These are phyloP conservation scores for Mesembryanthemum crystallinum DNA, from an alignment of 148 eudicot genomes.

Conservation along the genomic window DNA sequence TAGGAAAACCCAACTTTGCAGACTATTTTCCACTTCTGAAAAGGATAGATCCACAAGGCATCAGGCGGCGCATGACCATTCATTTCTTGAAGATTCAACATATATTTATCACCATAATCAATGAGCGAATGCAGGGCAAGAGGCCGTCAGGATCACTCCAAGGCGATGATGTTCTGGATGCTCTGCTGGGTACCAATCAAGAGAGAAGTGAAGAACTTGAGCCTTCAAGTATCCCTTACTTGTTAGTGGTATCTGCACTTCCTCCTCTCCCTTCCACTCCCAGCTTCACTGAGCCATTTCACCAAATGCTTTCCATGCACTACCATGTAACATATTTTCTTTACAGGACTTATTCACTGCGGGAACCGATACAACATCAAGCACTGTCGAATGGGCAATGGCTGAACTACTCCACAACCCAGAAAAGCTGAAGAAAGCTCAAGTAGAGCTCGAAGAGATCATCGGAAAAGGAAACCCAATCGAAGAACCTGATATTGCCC, in stretches of 20 bases:
- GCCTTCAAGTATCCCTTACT: slow-evolving; percentile 25
- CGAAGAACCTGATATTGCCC: slow-evolving; percentile 27
- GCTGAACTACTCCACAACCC: slow-evolving; percentile 35
- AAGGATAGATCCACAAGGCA: slow-evolving; percentile 30
- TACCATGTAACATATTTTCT: too few species aligned
- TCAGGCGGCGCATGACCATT: slow-evolving; percentile 14
- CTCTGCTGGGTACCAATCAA: slow-evolving; percentile 22
- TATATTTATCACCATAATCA: slow-evolving; percentile 28
- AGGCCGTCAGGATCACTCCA: not conserved
- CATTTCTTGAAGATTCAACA: slow-evolving; percentile 26
- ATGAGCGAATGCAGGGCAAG: slow-evolving; percentile 18
- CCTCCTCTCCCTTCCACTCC: too few species aligned
- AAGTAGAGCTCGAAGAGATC: slow-evolving; percentile 25
- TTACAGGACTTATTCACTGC: slow-evolving; percentile 34
- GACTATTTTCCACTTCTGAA: slow-evolving; percentile 35
- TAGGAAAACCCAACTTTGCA: slow-evolving; percentile 37
- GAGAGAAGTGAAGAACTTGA: slow-evolving; percentile 23
- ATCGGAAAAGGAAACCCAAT: slow-evolving; percentile 28
- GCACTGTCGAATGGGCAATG: slow-evolving; percentile 50
- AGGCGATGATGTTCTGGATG: slow-evolving; percentile 25
- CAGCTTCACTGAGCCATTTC: slow-evolving; percentile 11
- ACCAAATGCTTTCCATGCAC: slow-evolving; percentile 7
- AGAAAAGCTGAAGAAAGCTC: slow-evolving; percentile 24
- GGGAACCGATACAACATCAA: slow-evolving; percentile 40
- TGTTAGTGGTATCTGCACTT: slow-evolving; percentile 27